Percentiles rank a stretch among this genome's conserved stretches.
These are phyloP conservation scores for Apiotrichum veenhuisii DNA, from an alignment of 1,284 basidiomycete genomes.

Conservation along the genomic window DNA sequence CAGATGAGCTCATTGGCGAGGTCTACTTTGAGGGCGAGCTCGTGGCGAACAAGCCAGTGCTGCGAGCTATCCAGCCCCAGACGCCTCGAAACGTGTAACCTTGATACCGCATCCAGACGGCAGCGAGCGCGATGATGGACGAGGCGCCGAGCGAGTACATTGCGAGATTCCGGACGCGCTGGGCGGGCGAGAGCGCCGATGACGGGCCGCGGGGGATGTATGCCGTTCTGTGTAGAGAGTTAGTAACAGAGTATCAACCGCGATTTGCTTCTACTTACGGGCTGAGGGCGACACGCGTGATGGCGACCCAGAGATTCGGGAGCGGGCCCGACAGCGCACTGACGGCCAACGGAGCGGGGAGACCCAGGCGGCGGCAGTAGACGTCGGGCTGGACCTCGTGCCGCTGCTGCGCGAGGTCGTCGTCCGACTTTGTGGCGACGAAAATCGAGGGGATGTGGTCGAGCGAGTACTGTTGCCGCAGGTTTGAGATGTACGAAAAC, in stretches of 20 bases:
- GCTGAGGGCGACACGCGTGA: conserved; percentile 46
- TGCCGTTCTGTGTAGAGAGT: conserved; percentile 23
- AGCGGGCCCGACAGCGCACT: conserved; percentile 67
- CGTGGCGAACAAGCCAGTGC: conserved; percentile 11
- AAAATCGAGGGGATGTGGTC: conserved; percentile 93
- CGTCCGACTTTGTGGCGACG: conserved; percentile 97
- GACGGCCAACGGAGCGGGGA: conserved; percentile 86
- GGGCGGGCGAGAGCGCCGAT: conserved; percentile 33
- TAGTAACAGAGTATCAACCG: not conserved
- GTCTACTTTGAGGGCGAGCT: not conserved
- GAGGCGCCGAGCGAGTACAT: conserved; percentile 28
- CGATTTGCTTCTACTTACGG: conserved; percentile 26
- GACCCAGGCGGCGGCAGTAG: conserved; percentile 77
- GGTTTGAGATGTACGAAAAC: conserved; percentile 95
- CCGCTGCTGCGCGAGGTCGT: conserved; percentile 92
- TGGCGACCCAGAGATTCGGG: conserved; percentile 47
- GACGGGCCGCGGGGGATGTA: conserved; percentile 43
- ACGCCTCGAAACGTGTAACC: conserved; percentile 42
- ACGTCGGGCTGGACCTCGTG: conserved; percentile 98
- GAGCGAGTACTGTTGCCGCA: conserved; percentile 93
- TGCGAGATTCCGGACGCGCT: conserved; percentile 33
- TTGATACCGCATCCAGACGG: conserved; percentile 45
- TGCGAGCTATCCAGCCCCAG: conserved; percentile 40
- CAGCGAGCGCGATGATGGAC: conserved; percentile 28
- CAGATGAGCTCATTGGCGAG: not conserved